Conservation (phyloP, 345 rosid species). For the Noccaea caerulescens region DNA sequence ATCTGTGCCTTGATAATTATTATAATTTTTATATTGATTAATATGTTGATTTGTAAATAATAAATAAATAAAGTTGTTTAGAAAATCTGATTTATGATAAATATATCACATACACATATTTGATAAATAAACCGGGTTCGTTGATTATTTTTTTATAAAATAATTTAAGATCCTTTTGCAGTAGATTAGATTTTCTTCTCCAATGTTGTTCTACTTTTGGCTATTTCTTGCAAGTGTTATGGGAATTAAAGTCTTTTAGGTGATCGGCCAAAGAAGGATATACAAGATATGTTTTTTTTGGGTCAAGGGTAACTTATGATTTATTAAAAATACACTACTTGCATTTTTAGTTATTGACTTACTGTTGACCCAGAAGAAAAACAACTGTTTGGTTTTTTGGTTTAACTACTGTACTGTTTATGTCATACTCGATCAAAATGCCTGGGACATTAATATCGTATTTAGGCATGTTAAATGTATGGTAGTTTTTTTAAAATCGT, state of each 20-base stretch:
- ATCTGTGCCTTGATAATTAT: too few species aligned
- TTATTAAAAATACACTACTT: neutral
- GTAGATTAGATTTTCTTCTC: slow-evolving; percentile 20
- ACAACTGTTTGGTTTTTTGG: neutral
- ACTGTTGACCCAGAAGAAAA: neutral
- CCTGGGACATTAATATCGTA: neutral
- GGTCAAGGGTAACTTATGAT: neutral
- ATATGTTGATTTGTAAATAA: neutral
- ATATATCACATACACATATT: neutral
- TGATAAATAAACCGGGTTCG: neutral
- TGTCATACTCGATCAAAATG: neutral
- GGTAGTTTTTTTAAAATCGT: neutral
- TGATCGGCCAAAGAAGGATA: slow-evolving; percentile 12
- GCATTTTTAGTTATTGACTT: too few species aligned
- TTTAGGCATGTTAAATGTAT: neutral
- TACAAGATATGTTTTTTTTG: neutral
- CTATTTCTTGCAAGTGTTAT: slow-evolving; percentile 24
- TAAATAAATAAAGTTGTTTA: neutral
- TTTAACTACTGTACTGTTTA: neutral
- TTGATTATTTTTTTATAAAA: neutral
- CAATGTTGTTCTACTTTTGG: slow-evolving; percentile 33
- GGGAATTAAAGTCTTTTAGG: slow-evolving; percentile 31
- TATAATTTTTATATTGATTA: too few species aligned
- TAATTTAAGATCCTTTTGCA: neutral
- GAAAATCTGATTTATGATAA: neutral